Percentiles rank a stretch among this genome's conserved stretches.
Conservation (phyloP, 2,329 filamentous ascomycete genomes). For the Nigrospora sphaerica region DNA sequence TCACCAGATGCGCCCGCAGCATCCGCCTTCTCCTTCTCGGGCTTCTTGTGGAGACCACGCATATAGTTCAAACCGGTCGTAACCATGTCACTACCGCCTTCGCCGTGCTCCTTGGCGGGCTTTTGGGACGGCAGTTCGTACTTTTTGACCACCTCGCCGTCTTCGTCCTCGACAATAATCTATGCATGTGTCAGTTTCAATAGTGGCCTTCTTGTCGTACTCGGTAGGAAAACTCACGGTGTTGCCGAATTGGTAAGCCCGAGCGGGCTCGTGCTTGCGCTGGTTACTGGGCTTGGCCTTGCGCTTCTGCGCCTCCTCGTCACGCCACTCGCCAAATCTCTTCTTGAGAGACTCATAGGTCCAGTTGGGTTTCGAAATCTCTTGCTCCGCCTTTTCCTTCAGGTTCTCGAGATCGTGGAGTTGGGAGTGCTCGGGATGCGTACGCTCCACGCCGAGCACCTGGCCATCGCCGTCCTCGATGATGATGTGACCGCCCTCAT, state of each 20-base stretch:
- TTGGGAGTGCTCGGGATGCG: constrained; percentile 21
- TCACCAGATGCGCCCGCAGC: constrained; percentile 16
- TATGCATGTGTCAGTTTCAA: constrained; percentile 20
- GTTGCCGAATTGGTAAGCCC: constrained; percentile 80
- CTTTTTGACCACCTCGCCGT: constrained; percentile 80
- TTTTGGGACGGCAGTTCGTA: constrained; percentile 63
- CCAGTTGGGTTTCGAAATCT: constrained; percentile 31
- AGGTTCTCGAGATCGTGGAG: constrained; percentile 11
- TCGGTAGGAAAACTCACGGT: constrained; percentile 40
- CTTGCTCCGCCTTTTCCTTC: constrained; percentile 24
- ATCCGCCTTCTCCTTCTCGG: constrained; percentile 24
- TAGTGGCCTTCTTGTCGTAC: background rate
- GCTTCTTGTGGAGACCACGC: constrained; percentile 33
- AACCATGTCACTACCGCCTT: constrained; percentile 30
- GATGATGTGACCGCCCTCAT: constrained; percentile 72
- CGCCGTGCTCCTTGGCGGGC: constrained; percentile 30
- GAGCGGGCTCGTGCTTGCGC: constrained; percentile 62
- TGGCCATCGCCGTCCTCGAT: constrained; percentile 85
- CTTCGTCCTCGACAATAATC: constrained; percentile 82
- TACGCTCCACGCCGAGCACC: constrained; percentile 59
- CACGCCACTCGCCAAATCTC: constrained; percentile 43
- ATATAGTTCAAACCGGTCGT: constrained; percentile 45
- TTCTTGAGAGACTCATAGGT: constrained; percentile 40
- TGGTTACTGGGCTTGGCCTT: constrained; percentile 51
- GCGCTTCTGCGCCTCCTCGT: constrained; percentile 54